phyloP scores from a whole-genome alignment of 2,329 filamentous ascomycete genomes.

The Rutstroemia sp. region DNA sequence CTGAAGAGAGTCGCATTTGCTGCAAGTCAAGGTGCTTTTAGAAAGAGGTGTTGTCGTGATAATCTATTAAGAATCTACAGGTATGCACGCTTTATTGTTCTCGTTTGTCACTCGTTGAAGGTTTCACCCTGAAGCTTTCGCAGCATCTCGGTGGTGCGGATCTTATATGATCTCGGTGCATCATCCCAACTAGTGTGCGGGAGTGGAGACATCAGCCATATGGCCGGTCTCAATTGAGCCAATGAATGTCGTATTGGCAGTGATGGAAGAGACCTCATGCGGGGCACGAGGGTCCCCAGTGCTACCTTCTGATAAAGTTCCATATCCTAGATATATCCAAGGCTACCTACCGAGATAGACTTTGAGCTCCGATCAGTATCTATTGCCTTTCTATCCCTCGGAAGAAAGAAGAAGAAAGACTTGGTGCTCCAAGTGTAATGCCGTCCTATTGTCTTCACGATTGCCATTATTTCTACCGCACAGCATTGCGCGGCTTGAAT shows the following conservation, averaged over 20 bases:
- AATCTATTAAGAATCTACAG: neutral
- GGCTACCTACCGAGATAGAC: conserved; percentile 9
- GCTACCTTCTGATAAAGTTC: conserved; percentile 9
- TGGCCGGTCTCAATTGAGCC: conserved; percentile 18
- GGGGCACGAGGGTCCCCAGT: conserved; percentile 16
- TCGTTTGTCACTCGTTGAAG: neutral
- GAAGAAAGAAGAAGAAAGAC: neutral
- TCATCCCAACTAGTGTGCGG: conserved; percentile 17
- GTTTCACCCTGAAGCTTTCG: neutral
- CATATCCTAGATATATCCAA: conserved; percentile 22
- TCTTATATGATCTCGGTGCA: conserved; percentile 15
- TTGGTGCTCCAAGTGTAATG: conserved; percentile 43
- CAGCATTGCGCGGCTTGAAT: conserved; percentile 76
- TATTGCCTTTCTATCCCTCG: neutral
- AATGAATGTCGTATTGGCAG: neutral
- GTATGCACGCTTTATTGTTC: conserved; percentile 1
- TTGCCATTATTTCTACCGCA: conserved; percentile 91
- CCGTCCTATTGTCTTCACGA: conserved; percentile 76
- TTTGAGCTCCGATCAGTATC: neutral
- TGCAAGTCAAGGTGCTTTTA: neutral
- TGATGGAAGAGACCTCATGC: conserved; percentile 16
- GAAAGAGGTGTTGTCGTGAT: neutral
- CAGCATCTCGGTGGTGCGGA: conserved; percentile 8
- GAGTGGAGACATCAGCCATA: conserved; percentile 17
- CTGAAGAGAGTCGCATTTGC: neutral